These are phyloP conservation scores for Noccaea bulbosa DNA, from an alignment of 345 rosid species.

Conservation along the genomic window DNA sequence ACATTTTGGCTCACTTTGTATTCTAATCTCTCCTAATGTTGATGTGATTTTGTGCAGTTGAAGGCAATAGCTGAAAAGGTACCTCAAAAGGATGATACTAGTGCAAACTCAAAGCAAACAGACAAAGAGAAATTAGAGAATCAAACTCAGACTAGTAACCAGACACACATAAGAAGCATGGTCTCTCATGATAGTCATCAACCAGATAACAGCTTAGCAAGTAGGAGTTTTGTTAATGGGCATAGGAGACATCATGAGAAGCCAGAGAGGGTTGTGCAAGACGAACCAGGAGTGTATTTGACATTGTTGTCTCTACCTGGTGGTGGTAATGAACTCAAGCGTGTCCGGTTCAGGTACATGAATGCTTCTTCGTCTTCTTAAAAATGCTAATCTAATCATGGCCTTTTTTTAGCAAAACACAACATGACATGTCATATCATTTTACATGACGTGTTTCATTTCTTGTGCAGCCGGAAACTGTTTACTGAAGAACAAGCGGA, in stretches of 20 bases:
- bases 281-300: constrained; percentile 81
- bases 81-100: constrained; percentile 47
- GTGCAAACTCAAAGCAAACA: constrained; percentile 39
- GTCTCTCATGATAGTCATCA: constrained; percentile 52
- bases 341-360: constrained; percentile 82
- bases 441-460: background rate
- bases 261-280: constrained; percentile 65
- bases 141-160: constrained; percentile 34
- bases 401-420: background rate
- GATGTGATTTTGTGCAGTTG: constrained; percentile 54
- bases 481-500: constrained; percentile 80
- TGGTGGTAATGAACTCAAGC: constrained; percentile 77
- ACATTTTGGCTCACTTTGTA: constrained; percentile 3
- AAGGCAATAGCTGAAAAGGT: constrained; percentile 60
- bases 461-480: constrained; percentile 63
- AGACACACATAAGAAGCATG: constrained; percentile 46
- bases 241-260: constrained; percentile 56
- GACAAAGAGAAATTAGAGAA: constrained; percentile 37
- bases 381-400: background rate
- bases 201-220: constrained; percentile 42
- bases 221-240: constrained; percentile 48
- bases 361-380: background rate
- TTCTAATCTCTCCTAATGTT: background rate
- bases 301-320: constrained; percentile 63
- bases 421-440: background rate